Percentiles rank a stretch among this genome's conserved stretches.
Conservation (phyloP, 2,329 filamentous ascomycete genomes). For the Aureobasidium lini region DNA sequence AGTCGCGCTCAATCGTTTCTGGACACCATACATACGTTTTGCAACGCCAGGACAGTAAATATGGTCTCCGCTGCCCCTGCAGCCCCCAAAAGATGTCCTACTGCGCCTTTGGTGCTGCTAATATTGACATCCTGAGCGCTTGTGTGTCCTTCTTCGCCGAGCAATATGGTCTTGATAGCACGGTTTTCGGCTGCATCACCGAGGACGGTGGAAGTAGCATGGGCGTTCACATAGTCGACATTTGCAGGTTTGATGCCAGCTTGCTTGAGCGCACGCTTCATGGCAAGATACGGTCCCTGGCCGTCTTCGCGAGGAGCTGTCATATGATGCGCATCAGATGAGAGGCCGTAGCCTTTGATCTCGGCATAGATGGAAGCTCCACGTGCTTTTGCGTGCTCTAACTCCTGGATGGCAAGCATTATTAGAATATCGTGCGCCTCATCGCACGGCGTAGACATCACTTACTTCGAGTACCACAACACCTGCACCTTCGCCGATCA, state of each 20-base stretch:
- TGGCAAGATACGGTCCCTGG: constrained; percentile 71
- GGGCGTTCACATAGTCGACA: constrained; percentile 91
- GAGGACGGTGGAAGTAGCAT: constrained; percentile 79
- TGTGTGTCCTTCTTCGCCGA: constrained; percentile 60
- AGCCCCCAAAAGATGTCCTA: constrained; percentile 86
- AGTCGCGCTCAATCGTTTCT: constrained; percentile 22
- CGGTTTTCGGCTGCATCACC: constrained; percentile 83
- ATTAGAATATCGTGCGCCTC: background rate
- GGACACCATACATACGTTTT: constrained; percentile 51
- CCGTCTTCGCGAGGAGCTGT: constrained; percentile 83
- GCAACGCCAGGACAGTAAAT: constrained; percentile 71
- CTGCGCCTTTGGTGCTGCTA: constrained; percentile 88
- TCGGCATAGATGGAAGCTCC: constrained; percentile 83
- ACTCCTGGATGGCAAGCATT: constrained; percentile 44
- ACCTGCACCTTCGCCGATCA: constrained; percentile 86
- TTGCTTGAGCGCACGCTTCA: constrained; percentile 72
- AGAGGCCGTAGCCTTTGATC: constrained; percentile 79
- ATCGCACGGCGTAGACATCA: background rate
- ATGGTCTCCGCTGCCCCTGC: constrained; percentile 86
- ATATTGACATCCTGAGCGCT: constrained; percentile 63
- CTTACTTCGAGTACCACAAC: constrained; percentile 71
- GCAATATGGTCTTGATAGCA: constrained; percentile 71
- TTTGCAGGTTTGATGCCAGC: constrained; percentile 60
- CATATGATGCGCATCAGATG: constrained; percentile 87
- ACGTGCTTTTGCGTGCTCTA: constrained; percentile 75